Base-by-base conservation (phyloP, 2,329 filamentous ascomycete species). In the Thermochaetoides dissita region DNA sequence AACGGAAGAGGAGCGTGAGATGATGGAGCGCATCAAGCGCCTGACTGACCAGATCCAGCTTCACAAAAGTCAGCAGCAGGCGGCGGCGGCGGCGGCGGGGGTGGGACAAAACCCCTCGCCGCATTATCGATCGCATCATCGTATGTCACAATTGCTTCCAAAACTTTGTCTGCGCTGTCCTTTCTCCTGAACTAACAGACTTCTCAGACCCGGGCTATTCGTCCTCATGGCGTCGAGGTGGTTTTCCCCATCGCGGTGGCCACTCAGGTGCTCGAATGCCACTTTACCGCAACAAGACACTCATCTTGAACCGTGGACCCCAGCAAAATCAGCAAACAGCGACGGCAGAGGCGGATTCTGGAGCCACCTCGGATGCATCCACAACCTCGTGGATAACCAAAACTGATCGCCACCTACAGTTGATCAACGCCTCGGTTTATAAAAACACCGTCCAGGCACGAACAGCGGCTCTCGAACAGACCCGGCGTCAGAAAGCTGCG, bases 391-490 rank as follows among this genome's bases (percentile, higher is more conserved):
- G 81, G 76, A 73, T 91, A 35, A 74, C 78, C 6, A 83, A 79
- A 57, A 80, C 69, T 39, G 83, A 84, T 57, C 80, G 81, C 39
- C 83, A 88, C 56, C 74, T 84, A 56, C 84, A 93, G 59, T 66
- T 93, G 34, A 91, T 93, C 61, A 93, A 89, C 57, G 75, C 80
- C 12, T 74, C 76, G 10, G 74, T 89, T 1, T 91, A 81, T 57
- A 79, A 87, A 49, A 81, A 84, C 57, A 79, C 85, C 46, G 69
- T 72, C 8, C 74, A 84, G 55, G 72, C 73, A 30, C 74, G 83
- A 36, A 66, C 74, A 8, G 80, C 76, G 54, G 81, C 81, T 8
- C 82, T 88, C 36, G 81, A 85, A 49, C 74, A 83, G 53, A 83
- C 77, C 2, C 68, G 74, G 10, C 67, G 70, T 46, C 69, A 73